Percentiles rank a stretch among this genome's conserved stretches.
Conservation (phyloP, 139 green algal genomes). For the Closterium sp. region DNA sequence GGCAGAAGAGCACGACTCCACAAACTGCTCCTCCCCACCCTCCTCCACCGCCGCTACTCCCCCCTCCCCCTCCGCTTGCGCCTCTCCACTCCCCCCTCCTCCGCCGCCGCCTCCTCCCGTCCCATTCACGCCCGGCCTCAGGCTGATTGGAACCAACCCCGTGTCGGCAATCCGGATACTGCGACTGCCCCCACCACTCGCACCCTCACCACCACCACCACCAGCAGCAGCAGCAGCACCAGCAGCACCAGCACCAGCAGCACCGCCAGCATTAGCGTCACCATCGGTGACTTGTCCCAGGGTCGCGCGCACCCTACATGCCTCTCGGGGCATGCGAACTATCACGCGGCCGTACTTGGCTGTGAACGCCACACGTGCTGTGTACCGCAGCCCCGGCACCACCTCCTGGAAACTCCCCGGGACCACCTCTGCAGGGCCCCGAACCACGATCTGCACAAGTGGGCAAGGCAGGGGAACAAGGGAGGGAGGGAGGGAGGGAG, state of each 20-base stretch:
- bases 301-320: background rate
- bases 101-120: background rate
- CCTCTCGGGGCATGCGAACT: background rate
- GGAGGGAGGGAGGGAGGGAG: background rate
- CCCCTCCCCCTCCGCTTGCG: background rate
- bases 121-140: background rate
- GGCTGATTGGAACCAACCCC: background rate
- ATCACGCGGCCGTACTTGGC: background rate
- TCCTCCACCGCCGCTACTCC: background rate
- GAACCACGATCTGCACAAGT: too few relatives aligned
- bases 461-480: background rate
- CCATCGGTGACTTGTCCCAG: background rate
- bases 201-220: background rate
- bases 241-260: too few relatives aligned
- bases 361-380: background rate
- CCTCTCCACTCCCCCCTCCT: background rate
- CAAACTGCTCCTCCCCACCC: background rate
- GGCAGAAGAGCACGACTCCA: background rate
- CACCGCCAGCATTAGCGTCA: background rate
- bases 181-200: background rate
- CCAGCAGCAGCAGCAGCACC: background rate
- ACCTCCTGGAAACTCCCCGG: too few relatives aligned
- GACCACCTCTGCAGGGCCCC: too few relatives aligned
- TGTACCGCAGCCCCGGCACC: too few relatives aligned
- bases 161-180: background rate